Evolutionary conservation across 306 rosid genomes (phyloP).

Genomic region (Lathyrus tuberosus): DNA sequence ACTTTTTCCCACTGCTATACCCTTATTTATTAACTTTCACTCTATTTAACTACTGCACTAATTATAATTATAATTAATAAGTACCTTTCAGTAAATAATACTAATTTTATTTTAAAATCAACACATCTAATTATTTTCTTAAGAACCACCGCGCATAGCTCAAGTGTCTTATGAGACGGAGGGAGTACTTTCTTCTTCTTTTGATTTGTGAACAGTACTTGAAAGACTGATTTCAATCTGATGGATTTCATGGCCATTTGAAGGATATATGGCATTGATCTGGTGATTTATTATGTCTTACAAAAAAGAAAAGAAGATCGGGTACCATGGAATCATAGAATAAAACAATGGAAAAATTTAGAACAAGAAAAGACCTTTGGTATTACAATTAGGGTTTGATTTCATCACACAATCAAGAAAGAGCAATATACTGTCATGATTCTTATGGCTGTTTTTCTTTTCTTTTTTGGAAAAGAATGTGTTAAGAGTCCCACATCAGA

Average conservation of each 20-base stretch:
- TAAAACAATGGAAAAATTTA: background rate
- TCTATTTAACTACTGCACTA: no score
- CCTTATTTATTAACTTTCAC: no score
- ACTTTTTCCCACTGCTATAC: no score
- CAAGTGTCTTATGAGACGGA: no score
- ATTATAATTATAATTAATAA: no score
- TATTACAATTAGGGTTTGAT: background rate
- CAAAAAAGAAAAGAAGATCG: background rate
- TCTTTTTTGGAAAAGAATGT: background rate
- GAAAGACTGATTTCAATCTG: background rate
- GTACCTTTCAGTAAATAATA: no score
- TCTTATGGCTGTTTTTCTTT: background rate
- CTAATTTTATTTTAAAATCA: no score
- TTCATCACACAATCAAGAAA: constrained; percentile 7
- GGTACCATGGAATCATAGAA: background rate
- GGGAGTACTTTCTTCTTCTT: background rate
- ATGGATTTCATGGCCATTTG: background rate
- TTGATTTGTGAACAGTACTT: background rate
- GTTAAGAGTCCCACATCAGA: no score
- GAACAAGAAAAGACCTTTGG: background rate
- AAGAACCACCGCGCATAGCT: no score
- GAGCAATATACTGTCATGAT: constrained; percentile 7
- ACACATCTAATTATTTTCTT: no score
- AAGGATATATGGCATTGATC: background rate
- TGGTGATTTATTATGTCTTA: background rate